Evolutionary conservation across 2,329 filamentous ascomycete species (phyloP).

Genomic region (Arthroderma sp.): DNA sequence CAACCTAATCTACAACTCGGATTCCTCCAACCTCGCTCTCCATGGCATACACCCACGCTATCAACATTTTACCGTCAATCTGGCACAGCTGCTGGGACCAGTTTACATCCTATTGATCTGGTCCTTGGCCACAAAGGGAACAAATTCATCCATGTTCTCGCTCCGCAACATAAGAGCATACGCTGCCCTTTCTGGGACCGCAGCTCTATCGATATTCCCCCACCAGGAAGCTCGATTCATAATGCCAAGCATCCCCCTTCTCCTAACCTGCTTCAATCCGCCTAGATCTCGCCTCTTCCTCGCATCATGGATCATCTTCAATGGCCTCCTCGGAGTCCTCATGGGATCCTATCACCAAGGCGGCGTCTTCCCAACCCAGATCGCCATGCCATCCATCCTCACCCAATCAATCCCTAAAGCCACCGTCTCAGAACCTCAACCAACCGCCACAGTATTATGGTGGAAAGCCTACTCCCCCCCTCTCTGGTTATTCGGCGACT

Average conservation of each 20-base stretch:
- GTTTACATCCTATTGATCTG: constrained; percentile 42
- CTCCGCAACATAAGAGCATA: constrained; percentile 28
- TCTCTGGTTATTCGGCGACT: constrained; percentile 35
- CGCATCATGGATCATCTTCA: constrained; percentile 36
- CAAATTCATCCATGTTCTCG: constrained; percentile 19
- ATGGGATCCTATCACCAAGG: constrained; percentile 44
- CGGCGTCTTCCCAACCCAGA: constrained; percentile 37
- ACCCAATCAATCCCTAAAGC: constrained; percentile 15
- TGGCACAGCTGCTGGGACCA: constrained; percentile 60
- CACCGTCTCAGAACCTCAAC: not conserved
- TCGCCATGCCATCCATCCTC: constrained; percentile 31
- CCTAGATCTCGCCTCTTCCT: constrained; percentile 31
- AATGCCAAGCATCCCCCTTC: constrained; percentile 38
- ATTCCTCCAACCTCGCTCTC: constrained; percentile 54
- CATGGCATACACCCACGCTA: constrained; percentile 71
- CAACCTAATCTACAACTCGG: constrained; percentile 63
- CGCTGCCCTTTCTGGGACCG: constrained; percentile 32
- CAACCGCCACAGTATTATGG: constrained; percentile 34
- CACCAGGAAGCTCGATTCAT: constrained; percentile 43
- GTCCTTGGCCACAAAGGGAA: constrained; percentile 28
- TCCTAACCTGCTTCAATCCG: constrained; percentile 35
- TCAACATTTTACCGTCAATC: constrained; percentile 59
- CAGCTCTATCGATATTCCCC: constrained; percentile 33
- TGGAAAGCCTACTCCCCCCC: constrained; percentile 45
- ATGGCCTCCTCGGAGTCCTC: constrained; percentile 33